These are phyloP conservation scores for Echria macrotheca DNA, from an alignment of 495 filamentous ascomycete species.

Conservation along the genomic window DNA sequence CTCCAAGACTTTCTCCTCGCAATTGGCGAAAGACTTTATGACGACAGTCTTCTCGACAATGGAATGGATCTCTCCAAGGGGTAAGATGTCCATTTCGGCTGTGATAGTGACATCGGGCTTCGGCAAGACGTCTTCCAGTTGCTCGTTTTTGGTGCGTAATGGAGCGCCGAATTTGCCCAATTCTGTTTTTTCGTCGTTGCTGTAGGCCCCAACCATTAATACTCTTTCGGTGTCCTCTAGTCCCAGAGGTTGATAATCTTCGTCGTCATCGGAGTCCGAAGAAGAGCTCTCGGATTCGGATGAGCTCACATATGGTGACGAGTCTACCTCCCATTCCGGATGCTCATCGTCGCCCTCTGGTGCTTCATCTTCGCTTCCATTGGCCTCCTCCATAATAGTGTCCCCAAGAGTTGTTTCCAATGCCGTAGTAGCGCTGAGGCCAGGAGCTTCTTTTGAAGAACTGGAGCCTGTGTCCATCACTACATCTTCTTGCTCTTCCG, in stretches of 20 bases:
- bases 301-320: slow-evolving; percentile 52
- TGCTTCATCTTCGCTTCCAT: too few relatives aligned
- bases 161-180: slow-evolving; percentile 43
- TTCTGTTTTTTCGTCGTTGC: slow-evolving; percentile 58
- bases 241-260: slow-evolving; percentile 51
- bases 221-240: slow-evolving; percentile 74
- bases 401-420: too few relatives aligned
- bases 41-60: slow-evolving; percentile 71
- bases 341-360: slow-evolving; percentile 22
- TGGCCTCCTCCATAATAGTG: too few relatives aligned
- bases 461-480: too few relatives aligned
- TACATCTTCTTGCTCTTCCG: too few relatives aligned
- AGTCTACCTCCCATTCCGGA: slow-evolving; percentile 56
- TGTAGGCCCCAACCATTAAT: slow-evolving; percentile 68
- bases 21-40: slow-evolving; percentile 71
- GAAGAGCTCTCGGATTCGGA: slow-evolving; percentile 31
- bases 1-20: slow-evolving; percentile 78
- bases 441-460: too few relatives aligned
- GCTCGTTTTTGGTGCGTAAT: slow-evolving; percentile 69
- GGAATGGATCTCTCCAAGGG: slow-evolving; percentile 65
- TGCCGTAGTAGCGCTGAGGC: too few relatives aligned
- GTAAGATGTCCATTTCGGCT: slow-evolving; percentile 65
- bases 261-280: slow-evolving; percentile 54
- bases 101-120: slow-evolving; percentile 72
- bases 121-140: slow-evolving; percentile 58